Conservation (phyloP, 768 basidiomycete species). For the Panellus pusillus region DNA sequence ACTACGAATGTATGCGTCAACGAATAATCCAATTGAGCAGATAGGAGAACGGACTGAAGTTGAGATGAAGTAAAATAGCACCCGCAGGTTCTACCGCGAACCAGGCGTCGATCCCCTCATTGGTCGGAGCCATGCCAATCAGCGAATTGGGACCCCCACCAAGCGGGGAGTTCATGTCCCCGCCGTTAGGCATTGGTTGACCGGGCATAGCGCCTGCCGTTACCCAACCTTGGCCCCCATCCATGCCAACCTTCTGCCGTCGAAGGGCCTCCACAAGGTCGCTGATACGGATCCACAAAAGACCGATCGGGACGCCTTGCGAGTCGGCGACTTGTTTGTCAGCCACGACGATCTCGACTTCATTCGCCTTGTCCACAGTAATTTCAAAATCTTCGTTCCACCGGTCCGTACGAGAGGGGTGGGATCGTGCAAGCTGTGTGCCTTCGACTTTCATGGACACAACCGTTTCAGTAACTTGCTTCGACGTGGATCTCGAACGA, state of each 20-base stretch:
- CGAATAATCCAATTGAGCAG: constrained; percentile 2
- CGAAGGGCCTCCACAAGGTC: constrained; percentile 93
- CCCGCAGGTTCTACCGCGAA: constrained; percentile 98
- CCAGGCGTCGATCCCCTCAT: constrained; percentile 94
- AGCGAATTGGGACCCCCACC: constrained; percentile 43
- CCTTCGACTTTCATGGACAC: constrained; percentile 97
- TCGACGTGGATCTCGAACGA: constrained; percentile 74
- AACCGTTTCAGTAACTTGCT: constrained; percentile 79
- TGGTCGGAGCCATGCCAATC: constrained; percentile 33
- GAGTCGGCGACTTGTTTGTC: constrained; percentile 85
- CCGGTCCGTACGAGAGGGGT: constrained; percentile 90
- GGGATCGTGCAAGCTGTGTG: constrained; percentile 87
- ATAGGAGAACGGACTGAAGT: constrained; percentile 60
- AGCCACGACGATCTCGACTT: constrained; percentile 94
- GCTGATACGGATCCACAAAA: constrained; percentile 91
- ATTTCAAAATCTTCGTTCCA: constrained; percentile 99
- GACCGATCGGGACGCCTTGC: constrained; percentile 86
- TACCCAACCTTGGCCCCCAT: constrained; percentile 91
- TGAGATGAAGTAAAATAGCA: constrained; percentile 80
- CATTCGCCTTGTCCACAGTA: constrained; percentile 95
- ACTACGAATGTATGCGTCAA: constrained; percentile 48
- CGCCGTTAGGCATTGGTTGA: constrained; percentile 40
- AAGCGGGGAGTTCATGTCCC: constrained; percentile 50
- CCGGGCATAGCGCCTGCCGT: constrained; percentile 89
- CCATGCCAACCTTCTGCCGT: constrained; percentile 87